Evolutionary conservation across 2,329 filamentous ascomycete genomes (phyloP).

Genomic region (Sarocladium oryzae): DNA sequence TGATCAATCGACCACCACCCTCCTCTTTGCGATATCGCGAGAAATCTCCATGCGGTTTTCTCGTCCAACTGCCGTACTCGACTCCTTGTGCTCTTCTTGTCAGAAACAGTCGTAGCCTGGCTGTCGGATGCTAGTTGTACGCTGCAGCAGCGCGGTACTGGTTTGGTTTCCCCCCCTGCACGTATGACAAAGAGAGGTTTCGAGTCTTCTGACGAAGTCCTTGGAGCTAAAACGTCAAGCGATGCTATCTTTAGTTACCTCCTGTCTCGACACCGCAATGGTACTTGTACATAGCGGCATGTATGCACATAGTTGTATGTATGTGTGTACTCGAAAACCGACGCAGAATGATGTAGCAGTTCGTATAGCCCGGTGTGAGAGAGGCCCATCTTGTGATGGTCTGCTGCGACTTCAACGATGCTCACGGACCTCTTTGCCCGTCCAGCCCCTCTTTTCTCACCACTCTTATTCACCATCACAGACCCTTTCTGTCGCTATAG

Average conservation of each 20-base stretch:
- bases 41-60: background rate
- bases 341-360: too few species aligned
- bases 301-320: too few species aligned
- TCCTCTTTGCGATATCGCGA: background rate
- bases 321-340: too few species aligned
- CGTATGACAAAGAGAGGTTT: background rate
- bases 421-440: too few species aligned
- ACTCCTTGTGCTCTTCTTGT: background rate
- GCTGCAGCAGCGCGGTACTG: too few species aligned
- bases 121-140: too few species aligned
- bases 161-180: too few species aligned
- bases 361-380: too few species aligned
- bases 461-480: background rate
- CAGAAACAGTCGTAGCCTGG: too few species aligned
- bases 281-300: background rate
- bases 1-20: background rate
- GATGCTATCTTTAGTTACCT: conserved; percentile 2
- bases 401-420: too few species aligned
- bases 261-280: background rate
- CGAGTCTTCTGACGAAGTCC: background rate
- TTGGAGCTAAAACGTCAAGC: background rate
- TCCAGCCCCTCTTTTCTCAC: too few species aligned
- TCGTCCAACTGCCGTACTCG: background rate
- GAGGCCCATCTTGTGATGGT: too few species aligned
- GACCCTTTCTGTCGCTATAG: background rate